Percentiles rank a stretch among this genome's conserved stretches.
Evolutionary conservation across 1,284 basidiomycete species (phyloP).

Genomic region (Tilletia horrida): DNA sequence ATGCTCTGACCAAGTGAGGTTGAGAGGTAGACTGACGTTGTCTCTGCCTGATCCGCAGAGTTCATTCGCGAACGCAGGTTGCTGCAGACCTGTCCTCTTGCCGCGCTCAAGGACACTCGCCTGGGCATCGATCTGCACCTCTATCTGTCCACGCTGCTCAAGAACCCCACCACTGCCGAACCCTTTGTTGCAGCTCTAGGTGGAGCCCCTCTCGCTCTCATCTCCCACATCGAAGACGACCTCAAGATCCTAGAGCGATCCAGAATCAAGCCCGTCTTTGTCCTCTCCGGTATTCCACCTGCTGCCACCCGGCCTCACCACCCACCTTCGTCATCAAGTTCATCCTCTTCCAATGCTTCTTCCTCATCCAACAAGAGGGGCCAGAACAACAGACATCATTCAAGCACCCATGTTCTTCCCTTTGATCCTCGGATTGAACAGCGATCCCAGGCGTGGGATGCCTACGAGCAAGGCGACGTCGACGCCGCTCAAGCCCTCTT

Average conservation of each 20-base stretch:
- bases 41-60: conserved; percentile 57
- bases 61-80: conserved; percentile 76
- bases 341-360: conserved; percentile 49
- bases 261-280: conserved; percentile 93
- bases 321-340: conserved; percentile 33
- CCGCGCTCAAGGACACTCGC: conserved; percentile 80
- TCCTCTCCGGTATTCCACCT: conserved; percentile 70
- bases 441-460: conserved; percentile 47
- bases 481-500: conserved; percentile 79
- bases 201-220: conserved; percentile 70
- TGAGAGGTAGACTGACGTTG: conserved; percentile 34
- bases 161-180: conserved; percentile 72
- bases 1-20: conserved; percentile 57
- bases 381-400: conserved; percentile 57
- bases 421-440: conserved; percentile 46
- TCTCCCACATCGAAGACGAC: conserved; percentile 78
- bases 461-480: conserved; percentile 59
- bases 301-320: conserved; percentile 59
- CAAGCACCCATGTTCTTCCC: conserved; percentile 33
- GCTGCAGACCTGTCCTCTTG: conserved; percentile 75
- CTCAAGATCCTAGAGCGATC: conserved; percentile 82
- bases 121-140: conserved; percentile 94
- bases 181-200: conserved; percentile 67
- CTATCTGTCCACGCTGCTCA: conserved; percentile 78
- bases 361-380: conserved; percentile 3